Conservation (phyloP, 2,329 filamentous ascomycete species). For the Clonostachys chloroleuca region DNA sequence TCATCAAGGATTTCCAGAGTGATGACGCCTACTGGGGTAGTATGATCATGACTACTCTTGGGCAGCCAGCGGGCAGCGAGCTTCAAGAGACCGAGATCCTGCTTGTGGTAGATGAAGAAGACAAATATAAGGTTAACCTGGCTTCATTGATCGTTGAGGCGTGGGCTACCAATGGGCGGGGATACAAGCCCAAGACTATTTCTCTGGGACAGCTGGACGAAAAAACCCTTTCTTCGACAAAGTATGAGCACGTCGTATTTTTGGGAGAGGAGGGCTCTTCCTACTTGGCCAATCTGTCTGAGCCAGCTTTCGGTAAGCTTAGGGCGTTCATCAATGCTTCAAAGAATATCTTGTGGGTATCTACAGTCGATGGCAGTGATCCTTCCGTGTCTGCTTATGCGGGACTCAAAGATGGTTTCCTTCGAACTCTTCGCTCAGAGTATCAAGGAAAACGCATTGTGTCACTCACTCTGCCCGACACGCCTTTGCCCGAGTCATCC, state of each 20-base stretch:
- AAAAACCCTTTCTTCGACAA: not conserved
- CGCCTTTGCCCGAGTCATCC: not conserved
- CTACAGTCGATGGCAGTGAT: not conserved
- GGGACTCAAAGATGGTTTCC: not conserved
- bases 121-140: too few species aligned
- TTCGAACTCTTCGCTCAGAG: not conserved
- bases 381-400: not conserved
- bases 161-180: too few species aligned
- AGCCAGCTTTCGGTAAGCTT: not conserved
- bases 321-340: not conserved
- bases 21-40: not conserved
- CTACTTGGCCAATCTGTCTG: not conserved
- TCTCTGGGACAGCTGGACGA: too few species aligned
- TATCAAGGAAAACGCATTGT: too few species aligned
- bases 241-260: conserved; percentile 1
- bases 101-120: too few species aligned
- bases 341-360: too few species aligned
- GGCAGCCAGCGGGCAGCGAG: too few species aligned
- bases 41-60: conserved; percentile 1
- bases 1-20: conserved; percentile 1
- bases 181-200: too few species aligned
- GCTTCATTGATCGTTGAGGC: too few species aligned
- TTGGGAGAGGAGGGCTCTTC: not conserved
- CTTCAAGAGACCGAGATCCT: too few species aligned
- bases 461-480: too few species aligned